These are phyloP conservation scores for Thelonectria olida DNA, from an alignment of 2,329 filamentous ascomycete species.

Conservation along the genomic window DNA sequence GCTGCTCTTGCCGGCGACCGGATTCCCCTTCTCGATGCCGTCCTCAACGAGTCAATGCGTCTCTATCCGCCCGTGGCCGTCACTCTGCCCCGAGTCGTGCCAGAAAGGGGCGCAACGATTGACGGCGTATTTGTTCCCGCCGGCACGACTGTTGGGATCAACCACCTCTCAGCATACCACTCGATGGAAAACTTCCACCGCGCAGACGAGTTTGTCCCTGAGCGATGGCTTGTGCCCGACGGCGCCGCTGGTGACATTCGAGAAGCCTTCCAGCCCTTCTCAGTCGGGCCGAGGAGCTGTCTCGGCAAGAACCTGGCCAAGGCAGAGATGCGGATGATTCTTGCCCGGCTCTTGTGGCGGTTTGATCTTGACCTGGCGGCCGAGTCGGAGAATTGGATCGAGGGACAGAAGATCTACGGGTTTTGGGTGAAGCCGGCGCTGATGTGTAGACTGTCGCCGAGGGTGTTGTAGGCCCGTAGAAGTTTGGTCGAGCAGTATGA, in stretches of 20 bases:
- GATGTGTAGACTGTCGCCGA: slow-evolving; percentile 12
- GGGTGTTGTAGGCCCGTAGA: background rate
- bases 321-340: slow-evolving; percentile 30
- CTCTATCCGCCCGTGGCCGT: slow-evolving; percentile 31
- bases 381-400: slow-evolving; percentile 22
- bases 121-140: slow-evolving; percentile 28
- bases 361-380: slow-evolving; percentile 28
- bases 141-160: slow-evolving; percentile 28
- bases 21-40: slow-evolving; percentile 26
- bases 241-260: background rate
- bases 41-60: slow-evolving; percentile 28
- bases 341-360: slow-evolving; percentile 28
- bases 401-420: slow-evolving; percentile 30
- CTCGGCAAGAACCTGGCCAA: slow-evolving; percentile 32
- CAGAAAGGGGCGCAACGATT: slow-evolving; percentile 17
- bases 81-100: slow-evolving; percentile 27
- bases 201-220: slow-evolving; percentile 21
- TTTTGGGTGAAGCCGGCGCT: slow-evolving; percentile 34
- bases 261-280: slow-evolving; percentile 30
- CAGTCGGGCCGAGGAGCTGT: slow-evolving; percentile 26
- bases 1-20: slow-evolving; percentile 3
- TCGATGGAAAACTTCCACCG: slow-evolving; percentile 22
- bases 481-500: no score
- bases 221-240: slow-evolving; percentile 19
- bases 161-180: slow-evolving; percentile 27